Percentiles rank a stretch among this genome's conserved stretches.
These are phyloP conservation scores for Helianthus annuus DNA, from an alignment of 129 eudicot species.

Conservation along the genomic window HanXRQr2.0-SUNRISE NC_035436.2:193559091-193559590, in stretches of 20 bases:
- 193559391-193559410: slow-evolving; percentile 86
- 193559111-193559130: slow-evolving; percentile 84
- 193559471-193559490: slow-evolving; percentile 74
- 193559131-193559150: slow-evolving; percentile 51
- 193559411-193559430: slow-evolving; percentile 73
- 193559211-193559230: no score
- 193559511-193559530: slow-evolving; percentile 29
- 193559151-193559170: not conserved
- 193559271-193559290: no score
- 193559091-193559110: slow-evolving; percentile 82
- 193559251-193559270: no score
- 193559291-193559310: no score
- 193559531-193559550: slow-evolving; percentile 52
- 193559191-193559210: no score
- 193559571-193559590: no score
- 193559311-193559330: not conserved
- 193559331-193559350: not conserved
- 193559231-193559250: no score
- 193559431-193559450: slow-evolving; percentile 70
- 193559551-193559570: no score
- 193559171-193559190: not conserved
- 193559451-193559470: slow-evolving; percentile 61
- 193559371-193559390: slow-evolving; percentile 92
- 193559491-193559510: slow-evolving; percentile 49
- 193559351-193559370: not conserved